These are phyloP conservation scores for Heliocybe sulcata DNA, from an alignment of 1,284 basidiomycete species.

Conservation along the genomic window DNA sequence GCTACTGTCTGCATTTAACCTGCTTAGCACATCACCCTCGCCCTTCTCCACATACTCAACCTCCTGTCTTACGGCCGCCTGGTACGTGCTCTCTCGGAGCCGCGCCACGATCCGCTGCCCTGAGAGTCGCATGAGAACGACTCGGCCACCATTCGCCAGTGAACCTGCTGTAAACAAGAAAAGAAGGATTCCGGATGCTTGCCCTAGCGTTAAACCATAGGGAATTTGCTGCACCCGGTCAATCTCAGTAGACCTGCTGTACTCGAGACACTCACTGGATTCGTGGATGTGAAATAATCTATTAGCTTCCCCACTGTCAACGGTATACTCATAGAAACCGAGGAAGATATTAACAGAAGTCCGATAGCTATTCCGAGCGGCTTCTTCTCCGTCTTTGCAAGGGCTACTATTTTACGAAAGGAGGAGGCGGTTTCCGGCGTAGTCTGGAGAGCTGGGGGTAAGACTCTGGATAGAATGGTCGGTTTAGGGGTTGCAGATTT, in stretches of 20 bases:
- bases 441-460: conserved; percentile 26
- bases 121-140: conserved; percentile 84
- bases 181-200: conserved; percentile 75
- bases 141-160: conserved; percentile 80
- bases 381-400: conserved; percentile 76
- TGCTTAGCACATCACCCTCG: conserved; percentile 90
- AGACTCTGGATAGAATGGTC: conserved; percentile 30
- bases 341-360: conserved; percentile 58
- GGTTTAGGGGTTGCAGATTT: conserved; percentile 17
- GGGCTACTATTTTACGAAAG: conserved; percentile 64
- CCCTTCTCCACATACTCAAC: conserved; percentile 90
- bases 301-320: conserved; percentile 89
- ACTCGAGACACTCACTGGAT: conserved; percentile 43
- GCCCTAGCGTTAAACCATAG: conserved; percentile 68
- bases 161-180: conserved; percentile 86
- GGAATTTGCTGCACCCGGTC: conserved; percentile 55
- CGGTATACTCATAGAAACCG: conserved; percentile 87
- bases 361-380: conserved; percentile 68
- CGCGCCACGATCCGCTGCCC: conserved; percentile 91
- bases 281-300: conserved; percentile 77
- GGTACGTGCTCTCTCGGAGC: conserved; percentile 79
- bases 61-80: conserved; percentile 80
- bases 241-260: conserved; percentile 5
- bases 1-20: conserved; percentile 88
- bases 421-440: conserved; percentile 42